Evolutionary conservation across 2,329 filamentous ascomycete genomes (phyloP).

Genomic region (Colletotrichum sidae): DNA sequence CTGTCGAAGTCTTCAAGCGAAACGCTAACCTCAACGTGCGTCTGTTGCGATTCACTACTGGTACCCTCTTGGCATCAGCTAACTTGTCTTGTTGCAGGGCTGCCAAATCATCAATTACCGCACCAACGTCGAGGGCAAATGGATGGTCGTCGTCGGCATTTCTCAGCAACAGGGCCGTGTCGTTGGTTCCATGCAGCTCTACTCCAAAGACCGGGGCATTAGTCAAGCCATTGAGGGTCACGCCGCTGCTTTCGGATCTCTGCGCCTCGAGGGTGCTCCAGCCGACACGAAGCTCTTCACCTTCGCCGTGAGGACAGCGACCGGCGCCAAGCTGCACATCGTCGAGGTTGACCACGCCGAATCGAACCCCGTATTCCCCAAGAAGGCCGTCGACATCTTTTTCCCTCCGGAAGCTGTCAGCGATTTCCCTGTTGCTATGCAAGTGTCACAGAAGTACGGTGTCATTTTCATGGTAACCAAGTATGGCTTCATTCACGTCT

Average conservation of each 20-base stretch:
- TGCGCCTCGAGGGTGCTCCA: conserved; percentile 88
- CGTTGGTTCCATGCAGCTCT: conserved; percentile 96
- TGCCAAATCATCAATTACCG: conserved; percentile 99
- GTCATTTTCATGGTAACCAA: conserved; percentile 98
- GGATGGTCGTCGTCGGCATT: conserved; percentile 98
- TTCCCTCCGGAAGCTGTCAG: conserved; percentile 96
- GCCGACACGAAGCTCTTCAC: conserved; percentile 96
- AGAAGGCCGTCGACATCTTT: conserved; percentile 98
- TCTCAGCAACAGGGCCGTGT: conserved; percentile 93
- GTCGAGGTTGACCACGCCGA: conserved; percentile 96
- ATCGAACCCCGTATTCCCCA: conserved; percentile 88
- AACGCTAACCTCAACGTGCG: conserved; percentile 88
- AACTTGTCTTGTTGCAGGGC: conserved; percentile 63
- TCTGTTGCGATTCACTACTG: conserved; percentile 37
- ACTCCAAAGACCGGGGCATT: conserved; percentile 94
- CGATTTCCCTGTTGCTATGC: conserved; percentile 98
- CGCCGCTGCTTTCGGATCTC: conserved; percentile 91
- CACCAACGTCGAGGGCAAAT: conserved; percentile 94
- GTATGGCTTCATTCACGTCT: conserved; percentile 98
- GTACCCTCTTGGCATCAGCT: conserved; percentile 9
- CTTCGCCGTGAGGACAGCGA: conserved; percentile 91
- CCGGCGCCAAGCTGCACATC: conserved; percentile 94
- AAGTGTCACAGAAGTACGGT: conserved; percentile 96
- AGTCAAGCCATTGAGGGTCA: conserved; percentile 99
- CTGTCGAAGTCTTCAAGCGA: conserved; percentile 93